A percentile compares a stretch with the other conserved stretches of the same genome.
These are phyloP conservation scores for Myxozyma vanderwaltii DNA, from an alignment of 805 yeast genomes.

Conservation along the genomic window DNA sequence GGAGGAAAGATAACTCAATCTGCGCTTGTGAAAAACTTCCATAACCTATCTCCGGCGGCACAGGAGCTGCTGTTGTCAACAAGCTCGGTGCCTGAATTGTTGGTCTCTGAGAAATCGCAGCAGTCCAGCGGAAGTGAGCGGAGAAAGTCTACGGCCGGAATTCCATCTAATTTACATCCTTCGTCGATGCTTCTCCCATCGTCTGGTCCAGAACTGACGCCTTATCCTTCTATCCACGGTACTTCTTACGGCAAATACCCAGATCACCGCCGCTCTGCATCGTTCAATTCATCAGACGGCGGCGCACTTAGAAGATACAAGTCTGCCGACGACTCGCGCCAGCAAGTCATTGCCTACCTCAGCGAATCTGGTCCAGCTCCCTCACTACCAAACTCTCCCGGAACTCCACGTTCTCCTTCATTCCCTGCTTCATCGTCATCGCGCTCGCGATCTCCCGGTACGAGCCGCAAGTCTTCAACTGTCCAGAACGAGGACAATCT, in stretches of 20 bases:
- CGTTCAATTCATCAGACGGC: constrained; percentile 26
- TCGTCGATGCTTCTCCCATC: constrained; percentile 28
- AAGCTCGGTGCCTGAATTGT: constrained; percentile 23
- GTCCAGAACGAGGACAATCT: constrained; percentile 10
- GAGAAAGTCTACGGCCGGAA: constrained; percentile 9
- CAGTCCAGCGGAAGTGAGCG: constrained; percentile 2
- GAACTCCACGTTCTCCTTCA: constrained; percentile 20
- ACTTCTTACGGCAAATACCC: neutral
- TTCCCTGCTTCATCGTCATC: constrained; percentile 4
- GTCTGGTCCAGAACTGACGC: constrained; percentile 24
- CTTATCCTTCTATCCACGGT: constrained; percentile 17
- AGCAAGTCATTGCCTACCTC: constrained; percentile 2
- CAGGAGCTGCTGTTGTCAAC: constrained; percentile 31
- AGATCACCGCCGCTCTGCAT: constrained; percentile 23
- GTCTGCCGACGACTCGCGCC: constrained; percentile 26
- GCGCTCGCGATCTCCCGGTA: constrained; percentile 18
- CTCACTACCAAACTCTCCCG: constrained; percentile 9
- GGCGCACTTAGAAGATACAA: constrained; percentile 22
- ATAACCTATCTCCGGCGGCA: constrained; percentile 30
- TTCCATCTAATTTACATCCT: neutral
- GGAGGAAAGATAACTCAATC: constrained; percentile 29
- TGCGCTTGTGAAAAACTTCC: constrained; percentile 27
- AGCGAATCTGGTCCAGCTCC: constrained; percentile 17
- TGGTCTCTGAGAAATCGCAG: neutral
- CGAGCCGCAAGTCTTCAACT: constrained; percentile 11